Evolutionary conservation across 352 stramenopile species (phyloP), one percentile per base, ranked within the genome.

Genomic region (Phytopythium litorale): DNA sequence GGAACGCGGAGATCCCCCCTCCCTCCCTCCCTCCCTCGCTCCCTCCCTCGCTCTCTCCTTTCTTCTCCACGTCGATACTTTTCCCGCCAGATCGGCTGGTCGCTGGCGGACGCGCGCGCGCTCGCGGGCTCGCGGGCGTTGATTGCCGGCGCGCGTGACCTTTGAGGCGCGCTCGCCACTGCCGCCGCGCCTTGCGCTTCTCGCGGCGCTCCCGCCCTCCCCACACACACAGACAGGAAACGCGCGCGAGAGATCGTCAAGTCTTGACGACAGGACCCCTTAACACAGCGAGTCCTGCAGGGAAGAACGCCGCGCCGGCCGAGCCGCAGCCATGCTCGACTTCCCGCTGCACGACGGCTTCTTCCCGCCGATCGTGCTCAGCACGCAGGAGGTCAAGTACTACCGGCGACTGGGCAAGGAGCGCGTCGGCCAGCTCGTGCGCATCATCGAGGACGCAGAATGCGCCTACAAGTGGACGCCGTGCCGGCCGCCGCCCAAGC

Each of bases 401-500:
- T 92, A 93, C 68, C 86, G 87, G 53, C 83, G 84, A 15, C 65
- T 91, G 48, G 80, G 82, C 55, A 92, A 88, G 67, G 79, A 91
- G 63, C 82, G 84, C 21, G 70, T 93, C 33, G 70, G 75, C 25
- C 78, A 91, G 58, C 78, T 93, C 56, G 76, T 89, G 52, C 82
- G 84, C 51, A 88, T 93, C 63, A 81, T 90, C 63, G 79, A 93
- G 42, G 82, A 91, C 60, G 81, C 84, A 62, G 84, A 90, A 61
- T 84, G 75, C 58, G 79, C 76, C 9, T 90, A 90, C 73, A 92
- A 91, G 58, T 91, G 81, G 81, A 80, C 72, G 21, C 68, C 46
- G 13, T 58, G 21, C 35, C 38, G 35, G 53, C 64, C 16, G 62
- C 48, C 28, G 48, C 28, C 48, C 28, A 54, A 54, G 48, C 53